Conservation (phyloP, 176 grass and related monocot species). For the Oryza brachyantha region DNA sequence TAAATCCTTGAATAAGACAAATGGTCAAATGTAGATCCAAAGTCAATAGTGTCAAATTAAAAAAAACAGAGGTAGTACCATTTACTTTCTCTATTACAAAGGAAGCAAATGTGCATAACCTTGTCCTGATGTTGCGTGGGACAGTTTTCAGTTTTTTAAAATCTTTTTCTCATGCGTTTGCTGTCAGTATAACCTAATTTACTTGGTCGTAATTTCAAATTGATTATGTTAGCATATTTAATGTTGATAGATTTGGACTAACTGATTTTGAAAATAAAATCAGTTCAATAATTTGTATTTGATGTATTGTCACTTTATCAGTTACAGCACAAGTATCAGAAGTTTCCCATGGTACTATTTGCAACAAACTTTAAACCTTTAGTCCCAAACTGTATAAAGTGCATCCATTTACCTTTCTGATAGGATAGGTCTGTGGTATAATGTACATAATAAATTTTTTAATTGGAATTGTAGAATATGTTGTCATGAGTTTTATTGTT, state of each 20-base stretch:
- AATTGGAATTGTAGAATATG: conserved; percentile 8
- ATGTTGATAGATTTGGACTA: conserved; percentile 10
- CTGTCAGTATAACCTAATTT: conserved; percentile 2
- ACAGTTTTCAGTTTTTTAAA: not conserved
- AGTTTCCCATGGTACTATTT: not conserved
- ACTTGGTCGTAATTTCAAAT: not conserved
- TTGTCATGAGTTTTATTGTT: not conserved
- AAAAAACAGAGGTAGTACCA: too few relatives aligned
- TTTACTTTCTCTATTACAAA: conserved; percentile 15
- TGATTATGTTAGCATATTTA: conserved; percentile 22
- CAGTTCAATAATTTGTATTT: not conserved
- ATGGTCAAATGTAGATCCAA: too few relatives aligned
- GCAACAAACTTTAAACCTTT: not conserved
- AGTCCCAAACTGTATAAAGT: not conserved
- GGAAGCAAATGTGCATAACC: conserved; percentile 4
- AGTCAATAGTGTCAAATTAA: too few relatives aligned
- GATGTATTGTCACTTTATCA: conserved; percentile 1
- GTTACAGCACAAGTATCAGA: not conserved
- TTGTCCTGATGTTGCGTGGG: conserved; percentile 14
- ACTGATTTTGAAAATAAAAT: conserved; percentile 10
- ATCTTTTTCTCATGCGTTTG: not conserved
- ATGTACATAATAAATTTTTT: not conserved
- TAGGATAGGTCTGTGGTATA: not conserved
- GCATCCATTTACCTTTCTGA: conserved; percentile 9
- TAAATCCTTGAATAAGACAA: too few relatives aligned